Evolutionary conservation across 768 basidiomycete genomes (phyloP).

Genomic region (Boletus coccyginus): DNA sequence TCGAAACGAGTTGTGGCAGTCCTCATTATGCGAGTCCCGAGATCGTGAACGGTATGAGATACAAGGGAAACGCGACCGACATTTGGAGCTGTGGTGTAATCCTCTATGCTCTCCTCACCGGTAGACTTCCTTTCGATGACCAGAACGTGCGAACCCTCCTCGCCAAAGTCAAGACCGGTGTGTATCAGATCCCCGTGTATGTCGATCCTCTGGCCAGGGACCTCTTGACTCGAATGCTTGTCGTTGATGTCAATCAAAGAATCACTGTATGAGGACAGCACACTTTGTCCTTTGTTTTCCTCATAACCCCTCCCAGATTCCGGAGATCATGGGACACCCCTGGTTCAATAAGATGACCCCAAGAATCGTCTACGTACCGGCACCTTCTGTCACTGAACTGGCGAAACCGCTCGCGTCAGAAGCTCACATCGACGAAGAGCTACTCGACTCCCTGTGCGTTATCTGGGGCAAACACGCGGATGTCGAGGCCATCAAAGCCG

Average conservation of each 20-base stretch:
- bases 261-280: conserved; percentile 60
- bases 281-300: background rate
- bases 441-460: conserved; percentile 73
- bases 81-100: conserved; percentile 98
- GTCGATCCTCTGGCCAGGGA: conserved; percentile 84
- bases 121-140: conserved; percentile 92
- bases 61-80: conserved; percentile 87
- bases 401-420: conserved; percentile 68
- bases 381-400: conserved; percentile 65
- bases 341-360: conserved; percentile 64
- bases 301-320: conserved; percentile 54
- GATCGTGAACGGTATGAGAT: conserved; percentile 88
- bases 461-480: conserved; percentile 82
- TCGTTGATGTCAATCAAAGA: conserved; percentile 75
- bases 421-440: conserved; percentile 69
- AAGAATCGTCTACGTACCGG: conserved; percentile 44
- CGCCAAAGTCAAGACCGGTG: conserved; percentile 82
- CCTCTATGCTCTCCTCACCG: conserved; percentile 85
- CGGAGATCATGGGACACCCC: conserved; percentile 81
- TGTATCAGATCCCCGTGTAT: conserved; percentile 78
- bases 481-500: conserved; percentile 52
- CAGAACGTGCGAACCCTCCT: conserved; percentile 76
- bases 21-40: conserved; percentile 98
- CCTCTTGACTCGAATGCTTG: conserved; percentile 81
- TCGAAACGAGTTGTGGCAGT: conserved; percentile 94